Percentiles rank a stretch among this genome's conserved stretches.
These are phyloP conservation scores for Globisporangium iwayamae DNA, from an alignment of 352 stramenopile species.

Conservation along the genomic window DNA sequence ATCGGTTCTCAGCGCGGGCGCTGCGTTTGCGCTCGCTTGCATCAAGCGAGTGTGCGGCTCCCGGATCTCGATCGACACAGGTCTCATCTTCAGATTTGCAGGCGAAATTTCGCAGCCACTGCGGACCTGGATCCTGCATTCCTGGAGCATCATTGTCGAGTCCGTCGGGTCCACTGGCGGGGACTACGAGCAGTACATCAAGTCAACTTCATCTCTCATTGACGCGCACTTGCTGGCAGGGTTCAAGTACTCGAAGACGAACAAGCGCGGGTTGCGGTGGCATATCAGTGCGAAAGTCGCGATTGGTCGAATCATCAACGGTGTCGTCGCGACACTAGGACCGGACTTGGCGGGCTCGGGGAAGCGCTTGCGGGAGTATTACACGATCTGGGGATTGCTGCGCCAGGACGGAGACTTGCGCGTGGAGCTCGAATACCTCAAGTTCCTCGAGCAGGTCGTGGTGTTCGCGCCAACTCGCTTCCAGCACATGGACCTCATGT, in stretches of 20 bases:
- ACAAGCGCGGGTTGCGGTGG: constrained; percentile 50
- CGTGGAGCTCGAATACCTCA: constrained; percentile 75
- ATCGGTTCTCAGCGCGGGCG: constrained; percentile 52
- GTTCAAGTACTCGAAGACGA: constrained; percentile 68
- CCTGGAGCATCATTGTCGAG: constrained; percentile 82
- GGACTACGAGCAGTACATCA: constrained; percentile 83
- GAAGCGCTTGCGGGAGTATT: constrained; percentile 58
- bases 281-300: constrained; percentile 54
- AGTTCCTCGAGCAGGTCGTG: constrained; percentile 81
- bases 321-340: constrained; percentile 57
- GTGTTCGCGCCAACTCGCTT: constrained; percentile 73
- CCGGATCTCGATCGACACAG: constrained; percentile 68
- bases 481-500: constrained; percentile 44
- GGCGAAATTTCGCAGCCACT: constrained; percentile 66
- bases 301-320: constrained; percentile 64
- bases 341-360: constrained; percentile 42
- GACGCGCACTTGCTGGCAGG: constrained; percentile 71
- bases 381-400: constrained; percentile 68
- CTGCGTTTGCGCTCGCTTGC: constrained; percentile 71
- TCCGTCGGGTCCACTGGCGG: constrained; percentile 67
- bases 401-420: constrained; percentile 64
- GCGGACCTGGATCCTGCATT: constrained; percentile 81
- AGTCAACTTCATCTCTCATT: constrained; percentile 66
- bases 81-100: constrained; percentile 68
- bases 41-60: constrained; percentile 81